Evolutionary conservation across 805 yeast species (phyloP), one percentile per base, ranked within the genome.

Genomic region (Yamadazyma phyllophila): DNA sequence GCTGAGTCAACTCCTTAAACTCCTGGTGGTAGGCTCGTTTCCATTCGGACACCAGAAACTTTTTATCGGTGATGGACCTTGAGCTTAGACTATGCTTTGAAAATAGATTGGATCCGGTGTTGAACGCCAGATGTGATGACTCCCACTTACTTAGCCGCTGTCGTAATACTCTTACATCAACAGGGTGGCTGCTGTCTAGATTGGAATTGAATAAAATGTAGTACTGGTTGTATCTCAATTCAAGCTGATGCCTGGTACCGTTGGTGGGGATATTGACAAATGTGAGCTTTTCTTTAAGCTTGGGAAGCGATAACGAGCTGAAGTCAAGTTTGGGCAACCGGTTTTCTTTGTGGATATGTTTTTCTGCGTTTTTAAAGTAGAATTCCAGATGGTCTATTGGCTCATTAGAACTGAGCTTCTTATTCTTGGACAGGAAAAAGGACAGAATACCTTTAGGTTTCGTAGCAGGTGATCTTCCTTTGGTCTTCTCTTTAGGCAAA

Each of bases 161-260:
- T 39, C 78, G 69, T 40, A 91, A 61, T 4, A 78, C 76, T 32
- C 69, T 65, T 16, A 80, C 82, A 20, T 78, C 63, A 3, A 77
- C 78, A 0, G 96, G 96, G 26, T 70, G 73, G 30, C 77, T 67
- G 5, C 90, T 77, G 58, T 89, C 96, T 36, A 82, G 74, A 57
- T 89, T 89, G 10, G 96, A 83, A 58, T 91, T 91, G 81, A 83
- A 85, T 9, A 89, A 58, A 27, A 82, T 79, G 45, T 85, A 80
- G 67, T 82, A 91, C 52, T 90, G 92, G 50, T 80, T 83, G 58
- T 86, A 86, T 34, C 98, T 66, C 14, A 76, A 65, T 49, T 87
- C 91, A 54, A 90, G 57, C 51, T 79, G 83, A 12, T 65, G 65
- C 48, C 88, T 71, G 1, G 83, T 63, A 0, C 97, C 98, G 8